These are phyloP conservation scores for Colletotrichum higginsianum DNA, from an alignment of 2,329 filamentous ascomycete genomes.

Conservation along the genomic window DNA sequence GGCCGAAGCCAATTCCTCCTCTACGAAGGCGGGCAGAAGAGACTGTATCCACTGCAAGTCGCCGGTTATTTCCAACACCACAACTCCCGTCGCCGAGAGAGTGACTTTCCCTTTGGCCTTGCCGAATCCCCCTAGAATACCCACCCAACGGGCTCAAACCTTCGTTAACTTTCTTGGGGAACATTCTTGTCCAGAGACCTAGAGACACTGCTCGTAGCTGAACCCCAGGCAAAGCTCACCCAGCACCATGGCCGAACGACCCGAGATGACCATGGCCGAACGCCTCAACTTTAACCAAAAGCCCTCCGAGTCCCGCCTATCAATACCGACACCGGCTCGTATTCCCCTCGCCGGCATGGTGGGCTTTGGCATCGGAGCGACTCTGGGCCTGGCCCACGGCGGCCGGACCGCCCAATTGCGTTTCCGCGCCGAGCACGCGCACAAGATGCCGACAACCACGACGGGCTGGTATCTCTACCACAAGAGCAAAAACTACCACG, in stretches of 20 bases:
- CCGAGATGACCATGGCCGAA: constrained; percentile 28
- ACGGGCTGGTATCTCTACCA: constrained; percentile 99
- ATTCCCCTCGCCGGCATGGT: constrained; percentile 75
- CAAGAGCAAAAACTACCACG: constrained; percentile 96
- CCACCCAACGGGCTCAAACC: not conserved
- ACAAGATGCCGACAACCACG: constrained; percentile 87
- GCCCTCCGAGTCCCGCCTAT: constrained; percentile 63
- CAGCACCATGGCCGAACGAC: constrained; percentile 29
- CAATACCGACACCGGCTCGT: constrained; percentile 75
- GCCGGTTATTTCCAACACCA: not conserved
- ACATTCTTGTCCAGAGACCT: not conserved
- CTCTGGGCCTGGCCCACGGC: constrained; percentile 80
- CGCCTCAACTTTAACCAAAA: constrained; percentile 50
- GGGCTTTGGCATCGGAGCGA: constrained; percentile 78
- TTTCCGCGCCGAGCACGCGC: constrained; percentile 96
- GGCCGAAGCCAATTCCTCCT: not conserved
- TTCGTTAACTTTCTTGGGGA: too few relatives aligned
- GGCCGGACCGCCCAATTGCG: constrained; percentile 82
- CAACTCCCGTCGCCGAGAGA: too few relatives aligned
- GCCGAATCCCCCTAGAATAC: not conserved
- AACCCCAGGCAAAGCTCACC: not conserved
- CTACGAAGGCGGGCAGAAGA: not conserved
- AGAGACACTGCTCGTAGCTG: not conserved
- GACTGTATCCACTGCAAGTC: not conserved
- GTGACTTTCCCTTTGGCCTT: not conserved